Conservation (phyloP, 2,329 filamentous ascomycete species). For the Diplocarpon mali region DNA sequence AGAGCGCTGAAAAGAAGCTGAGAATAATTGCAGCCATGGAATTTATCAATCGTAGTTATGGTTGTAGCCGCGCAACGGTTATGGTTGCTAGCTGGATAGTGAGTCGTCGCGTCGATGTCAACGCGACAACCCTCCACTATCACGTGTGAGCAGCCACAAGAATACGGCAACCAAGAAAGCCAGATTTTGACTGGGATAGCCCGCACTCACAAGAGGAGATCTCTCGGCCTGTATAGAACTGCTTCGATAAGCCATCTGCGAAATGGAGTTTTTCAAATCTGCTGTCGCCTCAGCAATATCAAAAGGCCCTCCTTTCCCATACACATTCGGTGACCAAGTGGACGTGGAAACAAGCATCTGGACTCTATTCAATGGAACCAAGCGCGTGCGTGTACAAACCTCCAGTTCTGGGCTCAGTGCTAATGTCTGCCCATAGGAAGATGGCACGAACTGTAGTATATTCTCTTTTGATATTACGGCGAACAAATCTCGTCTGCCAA, state of each 20-base stretch:
- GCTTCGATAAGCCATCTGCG: not conserved
- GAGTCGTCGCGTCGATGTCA: not conserved
- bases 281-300: slow-evolving; percentile 94
- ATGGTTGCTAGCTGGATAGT: too few relatives aligned
- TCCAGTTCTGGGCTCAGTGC: slow-evolving; percentile 1
- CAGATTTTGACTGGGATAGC: not conserved
- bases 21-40: too few relatives aligned
- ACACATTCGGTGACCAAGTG: slow-evolving; percentile 83
- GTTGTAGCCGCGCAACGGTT: too few relatives aligned
- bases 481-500: slow-evolving; percentile 69
- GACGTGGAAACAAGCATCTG: slow-evolving; percentile 91
- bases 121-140: not conserved
- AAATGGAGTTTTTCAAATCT: slow-evolving; percentile 96
- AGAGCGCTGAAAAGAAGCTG: too few relatives aligned
- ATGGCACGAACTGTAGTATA: slow-evolving; percentile 88
- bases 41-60: too few relatives aligned
- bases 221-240: too few relatives aligned
- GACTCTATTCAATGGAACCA: slow-evolving; percentile 91
- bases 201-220: too few relatives aligned
- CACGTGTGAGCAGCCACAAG: not conserved
- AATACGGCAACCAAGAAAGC: not conserved
- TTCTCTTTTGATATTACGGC: slow-evolving; percentile 86
- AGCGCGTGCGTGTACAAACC: slow-evolving; percentile 45
- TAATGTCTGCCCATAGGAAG: slow-evolving; percentile 52
- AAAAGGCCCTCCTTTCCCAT: slow-evolving; percentile 86